Percentiles rank a stretch among this genome's conserved stretches.
These are phyloP conservation scores for Lyophyllum decastes DNA, from an alignment of 768 basidiomycete genomes.

Conservation along the genomic window DNA sequence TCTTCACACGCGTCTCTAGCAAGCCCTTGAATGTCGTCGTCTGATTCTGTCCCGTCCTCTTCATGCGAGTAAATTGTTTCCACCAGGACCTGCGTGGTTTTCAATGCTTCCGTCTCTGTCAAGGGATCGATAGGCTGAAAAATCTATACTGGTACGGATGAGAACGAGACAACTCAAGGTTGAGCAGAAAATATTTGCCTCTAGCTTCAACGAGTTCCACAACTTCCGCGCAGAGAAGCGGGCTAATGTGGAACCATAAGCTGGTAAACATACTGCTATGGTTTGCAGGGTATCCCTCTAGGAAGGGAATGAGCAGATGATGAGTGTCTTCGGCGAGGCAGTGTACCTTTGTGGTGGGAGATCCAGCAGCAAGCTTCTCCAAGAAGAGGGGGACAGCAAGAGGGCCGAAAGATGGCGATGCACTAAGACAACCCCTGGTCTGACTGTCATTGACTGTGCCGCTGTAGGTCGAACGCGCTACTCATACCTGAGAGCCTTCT, in stretches of 20 bases:
- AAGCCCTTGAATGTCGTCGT: constrained; percentile 52
- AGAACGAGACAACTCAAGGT: neutral
- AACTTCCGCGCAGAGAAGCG: constrained; percentile 69
- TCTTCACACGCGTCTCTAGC: constrained; percentile 79
- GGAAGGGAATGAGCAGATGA: neutral
- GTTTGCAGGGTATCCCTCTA: constrained; percentile 88
- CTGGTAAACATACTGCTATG: constrained; percentile 74
- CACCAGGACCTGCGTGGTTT: constrained; percentile 71
- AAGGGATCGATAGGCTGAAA: constrained; percentile 85
- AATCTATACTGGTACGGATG: constrained; percentile 51
- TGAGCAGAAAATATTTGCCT: constrained; percentile 48
- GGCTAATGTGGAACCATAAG: constrained; percentile 72
- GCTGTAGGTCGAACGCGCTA: neutral
- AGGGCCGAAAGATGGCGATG: constrained; percentile 80
- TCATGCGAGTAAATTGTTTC: constrained; percentile 65
- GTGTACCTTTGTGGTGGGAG: constrained; percentile 77
- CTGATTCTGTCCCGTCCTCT: constrained; percentile 37
- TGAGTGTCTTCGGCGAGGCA: neutral
- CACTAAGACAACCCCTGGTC: constrained; percentile 66
- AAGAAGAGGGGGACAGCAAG: constrained; percentile 86
- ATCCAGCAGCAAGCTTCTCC: constrained; percentile 87
- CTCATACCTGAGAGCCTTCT: constrained; percentile 61
- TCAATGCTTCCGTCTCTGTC: constrained; percentile 76
- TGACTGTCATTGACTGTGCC: neutral
- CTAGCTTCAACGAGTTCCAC: constrained; percentile 91